These are phyloP conservation scores for Candida freyschussii DNA, from an alignment of 1,139 yeast species.

Conservation along the genomic window DNA sequence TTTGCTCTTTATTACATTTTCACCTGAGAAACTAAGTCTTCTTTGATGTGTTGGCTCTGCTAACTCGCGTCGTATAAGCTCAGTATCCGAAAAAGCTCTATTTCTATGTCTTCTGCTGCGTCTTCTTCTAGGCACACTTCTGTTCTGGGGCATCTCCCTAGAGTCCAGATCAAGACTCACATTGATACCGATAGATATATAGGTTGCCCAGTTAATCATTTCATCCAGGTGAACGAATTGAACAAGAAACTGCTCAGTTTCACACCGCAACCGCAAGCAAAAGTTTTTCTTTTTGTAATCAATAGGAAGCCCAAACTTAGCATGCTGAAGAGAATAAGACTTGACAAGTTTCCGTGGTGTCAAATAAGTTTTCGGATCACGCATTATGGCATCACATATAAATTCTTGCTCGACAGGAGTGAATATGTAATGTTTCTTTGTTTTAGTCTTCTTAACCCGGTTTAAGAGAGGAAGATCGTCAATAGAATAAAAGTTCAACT, in stretches of 20 bases:
- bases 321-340: constrained; percentile 64
- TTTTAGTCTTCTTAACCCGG: constrained; percentile 14
- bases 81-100: constrained; percentile 22
- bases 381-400: constrained; percentile 26
- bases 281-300: constrained; percentile 44
- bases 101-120: constrained; percentile 33
- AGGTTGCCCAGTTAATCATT: constrained; percentile 63
- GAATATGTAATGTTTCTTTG: constrained; percentile 21
- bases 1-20: constrained; percentile 8
- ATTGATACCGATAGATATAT: constrained; percentile 56
- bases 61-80: constrained; percentile 21
- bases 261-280: constrained; percentile 58
- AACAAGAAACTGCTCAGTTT: constrained; percentile 61
- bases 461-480: constrained; percentile 25
- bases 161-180: constrained; percentile 56
- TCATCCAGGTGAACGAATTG: constrained; percentile 52
- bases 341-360: constrained; percentile 36
- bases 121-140: constrained; percentile 73
- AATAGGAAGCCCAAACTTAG: constrained; percentile 63
- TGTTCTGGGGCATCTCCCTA: constrained; percentile 59
- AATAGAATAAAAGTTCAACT: constrained; percentile 53
- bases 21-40: constrained; percentile 21
- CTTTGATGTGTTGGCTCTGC: constrained; percentile 20
- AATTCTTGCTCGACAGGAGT: constrained; percentile 28
- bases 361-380: constrained; percentile 29